Evolutionary conservation across 352 stramenopile genomes (phyloP).

Genomic region (Phytophthora meadii): DNA sequence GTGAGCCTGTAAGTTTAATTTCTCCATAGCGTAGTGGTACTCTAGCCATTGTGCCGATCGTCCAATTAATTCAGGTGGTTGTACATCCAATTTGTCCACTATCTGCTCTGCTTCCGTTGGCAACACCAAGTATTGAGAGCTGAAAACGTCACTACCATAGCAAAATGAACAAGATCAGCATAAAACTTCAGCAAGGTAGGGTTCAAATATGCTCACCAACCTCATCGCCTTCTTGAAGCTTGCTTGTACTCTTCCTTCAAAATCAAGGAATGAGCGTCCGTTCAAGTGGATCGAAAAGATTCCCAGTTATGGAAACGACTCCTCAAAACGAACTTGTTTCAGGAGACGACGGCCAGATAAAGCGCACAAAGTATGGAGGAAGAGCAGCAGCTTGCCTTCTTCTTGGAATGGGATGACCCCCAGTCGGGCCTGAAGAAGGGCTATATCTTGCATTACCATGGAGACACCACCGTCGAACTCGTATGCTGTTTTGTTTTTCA

Average conservation of each 20-base stretch:
- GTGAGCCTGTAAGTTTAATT: conserved; percentile 94
- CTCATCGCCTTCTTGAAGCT: conserved; percentile 18
- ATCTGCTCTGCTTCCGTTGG: conserved; percentile 85
- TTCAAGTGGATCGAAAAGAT: conserved; percentile 39
- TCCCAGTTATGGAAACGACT: conserved; percentile 2
- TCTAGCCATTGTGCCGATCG: conserved; percentile 75
- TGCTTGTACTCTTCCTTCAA: not conserved
- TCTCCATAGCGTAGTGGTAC: conserved; percentile 90
- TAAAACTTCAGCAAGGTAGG: conserved; percentile 3
- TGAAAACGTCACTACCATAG: conserved; percentile 32
- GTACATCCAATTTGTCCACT: conserved; percentile 73
- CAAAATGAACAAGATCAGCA: not conserved
- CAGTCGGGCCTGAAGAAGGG: conserved; percentile 72
- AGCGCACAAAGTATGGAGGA: conserved; percentile 41
- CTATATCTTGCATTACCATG: conserved; percentile 80
- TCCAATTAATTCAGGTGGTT: conserved; percentile 73
- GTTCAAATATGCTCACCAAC: not conserved
- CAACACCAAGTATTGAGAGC: conserved; percentile 71
- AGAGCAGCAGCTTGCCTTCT: conserved; percentile 74
- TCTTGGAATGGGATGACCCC: conserved; percentile 81
- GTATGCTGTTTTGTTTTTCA: conserved; percentile 31
- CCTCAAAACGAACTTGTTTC: not conserved
- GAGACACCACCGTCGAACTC: conserved; percentile 76
- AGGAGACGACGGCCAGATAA: not conserved
- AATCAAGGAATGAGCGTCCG: conserved; percentile 30